Base-by-base conservation (phyloP, 2,329 filamentous ascomycete genomes). In the Sporothrix pseudoabietina region DNA sequence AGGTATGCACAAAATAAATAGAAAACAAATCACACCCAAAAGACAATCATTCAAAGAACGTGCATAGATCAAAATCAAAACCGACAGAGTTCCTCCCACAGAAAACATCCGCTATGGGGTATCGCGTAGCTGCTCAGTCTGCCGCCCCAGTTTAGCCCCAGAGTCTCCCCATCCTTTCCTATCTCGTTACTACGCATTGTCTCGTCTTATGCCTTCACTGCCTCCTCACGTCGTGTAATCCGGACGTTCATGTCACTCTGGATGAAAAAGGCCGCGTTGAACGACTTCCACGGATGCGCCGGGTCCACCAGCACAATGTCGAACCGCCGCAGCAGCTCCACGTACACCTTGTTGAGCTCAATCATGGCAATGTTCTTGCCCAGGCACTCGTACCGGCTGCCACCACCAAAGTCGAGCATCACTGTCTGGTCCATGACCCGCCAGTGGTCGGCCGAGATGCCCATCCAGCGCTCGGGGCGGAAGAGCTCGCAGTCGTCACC, bases 401-500 rank as follows among this genome's bases (percentile, higher is more conserved):
- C 83, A 35, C 79, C 78, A 3, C 81, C 81, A 76, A 85, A 85
- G 8, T 82, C 77, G 4, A 83, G 77, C 61, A 83, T 82, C 49
- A 81, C 75, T 9, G 75, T 76, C 59, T 61, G 71, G 47, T 72
- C 69, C 78, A 82, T 83, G n/a, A 52, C 66, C 9, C 52, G 32
- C 71, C 66, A 59, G 26, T 77, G 75, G 8, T 76, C 78, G 0
- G 73, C 69, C 7, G 80, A 78, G 1, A 77, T 78, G 69, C 82
- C 79, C 16, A 85, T 74, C 84, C 85, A 86, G 49, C 85, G 79
- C 65, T 85, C 84, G 0, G 85, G 85, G 14, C 82, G 79, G 77
- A 83, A 87, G 0, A 82, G 66, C n/a, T 81, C 78, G 4, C 81
- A 81, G 72, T 85, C 82, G 1, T 76, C 72, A 9, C 83, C 82